Conservation (phyloP, 495 filamentous ascomycete genomes). For the Neurospora intermedia region DNA sequence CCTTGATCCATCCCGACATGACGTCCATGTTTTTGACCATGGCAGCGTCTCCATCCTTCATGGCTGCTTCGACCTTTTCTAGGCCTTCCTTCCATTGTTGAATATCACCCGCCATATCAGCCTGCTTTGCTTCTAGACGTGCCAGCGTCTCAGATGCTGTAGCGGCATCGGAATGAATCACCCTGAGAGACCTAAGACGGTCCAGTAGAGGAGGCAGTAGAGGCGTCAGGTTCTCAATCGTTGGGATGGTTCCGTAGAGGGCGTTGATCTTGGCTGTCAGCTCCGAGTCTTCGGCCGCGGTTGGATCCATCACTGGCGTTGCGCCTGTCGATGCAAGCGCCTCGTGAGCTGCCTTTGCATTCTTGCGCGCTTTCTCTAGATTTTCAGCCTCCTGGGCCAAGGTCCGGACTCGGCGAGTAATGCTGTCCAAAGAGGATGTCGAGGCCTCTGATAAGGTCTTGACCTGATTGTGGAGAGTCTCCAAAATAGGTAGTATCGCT, state of each 20-base stretch:
- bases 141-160: slow-evolving; percentile 71
- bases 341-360: slow-evolving; percentile 57
- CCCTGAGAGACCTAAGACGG: slow-evolving; percentile 68
- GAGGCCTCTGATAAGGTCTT: slow-evolving; percentile 52
- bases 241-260: slow-evolving; percentile 78
- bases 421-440: slow-evolving; percentile 59
- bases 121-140: slow-evolving; percentile 66
- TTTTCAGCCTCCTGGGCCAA: slow-evolving; percentile 71
- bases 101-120: slow-evolving; percentile 73
- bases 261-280: slow-evolving; percentile 81
- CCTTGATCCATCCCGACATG: slow-evolving; percentile 81
- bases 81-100: slow-evolving; percentile 77
- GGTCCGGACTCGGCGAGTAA: slow-evolving; percentile 60
- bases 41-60: slow-evolving; percentile 55
- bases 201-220: slow-evolving; percentile 79
- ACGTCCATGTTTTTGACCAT: slow-evolving; percentile 67
- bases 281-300: slow-evolving; percentile 43
- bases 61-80: slow-evolving; percentile 62
- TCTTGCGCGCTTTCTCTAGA: slow-evolving; percentile 59
- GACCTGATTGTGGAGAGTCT: slow-evolving; percentile 64
- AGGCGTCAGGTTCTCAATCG: slow-evolving; percentile 78
- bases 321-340: slow-evolving; percentile 41
- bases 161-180: slow-evolving; percentile 79
- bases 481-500: slow-evolving; percentile 70
- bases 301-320: slow-evolving; percentile 20